Conservation (phyloP, 805 yeast genomes). For the Candida ponderosae region DNA sequence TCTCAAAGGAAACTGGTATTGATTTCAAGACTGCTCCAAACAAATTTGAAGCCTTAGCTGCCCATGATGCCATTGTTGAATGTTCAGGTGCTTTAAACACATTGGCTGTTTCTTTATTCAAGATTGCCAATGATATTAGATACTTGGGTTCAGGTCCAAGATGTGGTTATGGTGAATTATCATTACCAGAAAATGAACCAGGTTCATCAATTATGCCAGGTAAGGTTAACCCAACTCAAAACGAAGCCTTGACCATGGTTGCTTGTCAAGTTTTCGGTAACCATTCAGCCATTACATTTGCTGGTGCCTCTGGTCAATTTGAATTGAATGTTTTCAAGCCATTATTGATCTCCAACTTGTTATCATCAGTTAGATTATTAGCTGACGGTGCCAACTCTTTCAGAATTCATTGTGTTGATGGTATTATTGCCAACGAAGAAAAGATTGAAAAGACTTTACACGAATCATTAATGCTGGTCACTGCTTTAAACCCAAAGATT, state of each 20-base stretch:
- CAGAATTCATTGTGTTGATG: conserved; percentile 92
- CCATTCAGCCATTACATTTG: conserved; percentile 89
- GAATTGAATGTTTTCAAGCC: conserved; percentile 99
- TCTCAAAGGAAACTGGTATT: conserved; percentile 78
- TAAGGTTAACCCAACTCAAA: conserved; percentile 98
- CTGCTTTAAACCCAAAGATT: conserved; percentile 97
- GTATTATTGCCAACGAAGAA: conserved; percentile 81
- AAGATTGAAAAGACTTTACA: conserved; percentile 82
- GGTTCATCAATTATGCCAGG: conserved; percentile 99
- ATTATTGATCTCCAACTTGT: conserved; percentile 83
- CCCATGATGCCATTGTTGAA: conserved; percentile 97
- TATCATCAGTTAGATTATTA: conserved; percentile 78
- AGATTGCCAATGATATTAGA: conserved; percentile 96
- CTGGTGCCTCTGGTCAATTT: conserved; percentile 98
- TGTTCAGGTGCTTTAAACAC: conserved; percentile 97
- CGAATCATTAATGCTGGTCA: conserved; percentile 96
- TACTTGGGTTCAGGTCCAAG: conserved; percentile 99
- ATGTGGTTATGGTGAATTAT: conserved; percentile 96
- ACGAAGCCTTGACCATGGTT: conserved; percentile 98
- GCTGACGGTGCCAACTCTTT: conserved; percentile 88
- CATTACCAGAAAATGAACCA: conserved; percentile 97
- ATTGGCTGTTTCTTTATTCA: conserved; percentile 85
- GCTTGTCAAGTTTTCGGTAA: conserved; percentile 97
- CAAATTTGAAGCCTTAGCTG: conserved; percentile 98
- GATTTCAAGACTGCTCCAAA: conserved; percentile 93